Percentiles rank a stretch among this genome's conserved stretches.
phyloP scores from a whole-genome alignment of 805 yeast genomes.

The Zygosaccharomyces kombuchaensis region DNA sequence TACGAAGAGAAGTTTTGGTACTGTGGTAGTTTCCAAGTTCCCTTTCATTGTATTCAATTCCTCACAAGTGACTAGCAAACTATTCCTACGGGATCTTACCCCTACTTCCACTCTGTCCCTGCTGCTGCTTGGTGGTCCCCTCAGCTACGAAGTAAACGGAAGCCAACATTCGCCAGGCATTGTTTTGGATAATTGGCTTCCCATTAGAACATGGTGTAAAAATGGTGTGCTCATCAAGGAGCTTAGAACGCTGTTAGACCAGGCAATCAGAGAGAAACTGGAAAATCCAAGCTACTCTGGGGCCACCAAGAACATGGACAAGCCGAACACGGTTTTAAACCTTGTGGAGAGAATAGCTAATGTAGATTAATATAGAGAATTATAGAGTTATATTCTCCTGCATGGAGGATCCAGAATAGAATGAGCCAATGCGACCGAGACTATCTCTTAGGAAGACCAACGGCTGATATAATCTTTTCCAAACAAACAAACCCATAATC shows the following conservation, averaged over 20 bases:
- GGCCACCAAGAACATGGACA: conserved; percentile 9
- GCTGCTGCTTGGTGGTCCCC: conserved; percentile 75
- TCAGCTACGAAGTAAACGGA: conserved; percentile 50
- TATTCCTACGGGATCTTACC: conserved; percentile 70
- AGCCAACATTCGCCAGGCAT: conserved; percentile 72
- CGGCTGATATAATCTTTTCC: background rate
- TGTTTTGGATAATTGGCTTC: conserved; percentile 83
- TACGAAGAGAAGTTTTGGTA: conserved; percentile 28
- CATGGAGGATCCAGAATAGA: background rate
- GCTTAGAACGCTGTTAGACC: conserved; percentile 61
- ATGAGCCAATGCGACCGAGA: background rate
- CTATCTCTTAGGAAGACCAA: background rate
- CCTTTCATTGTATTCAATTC: conserved; percentile 61
- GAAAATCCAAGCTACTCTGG: conserved; percentile 42
- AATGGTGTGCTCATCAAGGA: conserved; percentile 81
- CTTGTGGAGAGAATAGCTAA: conserved; percentile 40
- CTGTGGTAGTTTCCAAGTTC: conserved; percentile 39
- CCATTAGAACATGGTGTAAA: conserved; percentile 89
- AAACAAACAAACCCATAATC: background rate
- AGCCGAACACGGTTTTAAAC: conserved; percentile 37
- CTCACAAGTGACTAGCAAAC: conserved; percentile 60
- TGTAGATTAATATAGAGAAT: conserved; percentile 12
- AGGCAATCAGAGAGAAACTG: conserved; percentile 58
- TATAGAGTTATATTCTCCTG: background rate
- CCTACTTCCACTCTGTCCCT: conserved; percentile 72